A percentile compares a stretch with the other conserved stretches of the same genome.
Conservation (phyloP, 2,329 filamentous ascomycete genomes). For the Aureobasidium zeae region DNA sequence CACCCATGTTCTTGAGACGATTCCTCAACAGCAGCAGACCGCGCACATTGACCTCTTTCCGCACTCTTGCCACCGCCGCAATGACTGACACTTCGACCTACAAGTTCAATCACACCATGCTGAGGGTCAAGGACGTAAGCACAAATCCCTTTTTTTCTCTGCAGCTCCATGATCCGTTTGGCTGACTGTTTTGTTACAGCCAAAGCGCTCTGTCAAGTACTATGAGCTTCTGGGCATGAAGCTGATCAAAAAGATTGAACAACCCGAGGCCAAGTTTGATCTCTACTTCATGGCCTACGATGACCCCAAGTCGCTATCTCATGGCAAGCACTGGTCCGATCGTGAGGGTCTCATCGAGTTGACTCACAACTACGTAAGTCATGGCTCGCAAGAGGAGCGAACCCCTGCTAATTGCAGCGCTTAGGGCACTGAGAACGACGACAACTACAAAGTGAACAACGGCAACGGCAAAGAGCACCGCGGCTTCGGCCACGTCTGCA, state of each 20-base stretch:
- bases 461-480: conserved; percentile 86
- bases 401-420: neutral
- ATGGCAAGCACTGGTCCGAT: conserved; percentile 65
- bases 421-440: conserved; percentile 62
- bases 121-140: conserved; percentile 28
- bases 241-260: conserved; percentile 68
- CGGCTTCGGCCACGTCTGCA: conserved; percentile 75
- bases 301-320: conserved; percentile 61
- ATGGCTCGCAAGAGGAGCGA: neutral
- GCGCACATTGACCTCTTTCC: neutral
- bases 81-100: conserved; percentile 54
- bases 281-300: conserved; percentile 94
- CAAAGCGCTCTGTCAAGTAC: conserved; percentile 73
- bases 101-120: conserved; percentile 54
- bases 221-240: conserved; percentile 89
- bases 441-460: conserved; percentile 70
- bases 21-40: no score
- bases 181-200: conserved; percentile 40
- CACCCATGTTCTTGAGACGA: no score
- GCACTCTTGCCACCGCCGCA: conserved; percentile 20
- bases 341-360: conserved; percentile 74
- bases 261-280: conserved; percentile 84
- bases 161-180: no score
- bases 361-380: conserved; percentile 61
- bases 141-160: neutral